phyloP scores from a whole-genome alignment of 371 early-diverging fungal species.

The Mortierella sp. region DNA sequence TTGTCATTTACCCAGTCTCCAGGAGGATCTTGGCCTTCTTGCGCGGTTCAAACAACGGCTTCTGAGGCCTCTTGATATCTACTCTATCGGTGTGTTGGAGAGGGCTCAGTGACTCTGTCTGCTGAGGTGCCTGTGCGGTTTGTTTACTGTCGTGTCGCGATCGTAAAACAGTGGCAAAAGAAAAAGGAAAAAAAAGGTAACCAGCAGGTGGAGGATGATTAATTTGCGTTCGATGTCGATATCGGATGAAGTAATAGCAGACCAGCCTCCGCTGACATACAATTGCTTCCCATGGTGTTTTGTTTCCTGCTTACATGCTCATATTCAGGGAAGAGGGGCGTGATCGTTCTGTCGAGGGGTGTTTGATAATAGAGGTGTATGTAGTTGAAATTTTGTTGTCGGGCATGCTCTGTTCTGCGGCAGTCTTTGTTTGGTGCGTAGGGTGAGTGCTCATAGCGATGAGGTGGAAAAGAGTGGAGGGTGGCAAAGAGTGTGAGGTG shows the following conservation, averaged over 20 bases:
- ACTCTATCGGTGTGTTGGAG: neutral
- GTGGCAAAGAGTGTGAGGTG: neutral
- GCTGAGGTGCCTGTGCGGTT: neutral
- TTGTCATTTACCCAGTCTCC: constrained; percentile 12
- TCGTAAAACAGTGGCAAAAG: neutral
- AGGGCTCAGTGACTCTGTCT: neutral
- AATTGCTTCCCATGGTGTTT: neutral
- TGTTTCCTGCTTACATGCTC: neutral
- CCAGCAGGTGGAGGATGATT: too few relatives aligned
- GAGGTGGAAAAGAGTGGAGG: neutral
- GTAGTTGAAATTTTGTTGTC: neutral
- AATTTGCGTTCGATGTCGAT: neutral
- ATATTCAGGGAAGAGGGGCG: neutral
- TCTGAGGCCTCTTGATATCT: constrained; percentile 16
- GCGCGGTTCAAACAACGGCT: constrained; percentile 6
- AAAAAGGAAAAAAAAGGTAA: neutral
- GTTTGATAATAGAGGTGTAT: constrained; percentile 5
- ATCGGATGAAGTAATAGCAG: neutral
- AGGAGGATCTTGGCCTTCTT: constrained; percentile 26
- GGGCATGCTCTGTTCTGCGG: neutral
- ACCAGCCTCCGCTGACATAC: neutral
- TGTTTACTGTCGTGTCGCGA: neutral
- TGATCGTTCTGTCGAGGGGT: neutral
- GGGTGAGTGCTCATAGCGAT: neutral
- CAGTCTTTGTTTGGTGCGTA: neutral